Evolutionary conservation across 352 stramenopile species (phyloP).

Genomic region (Hyaloperonospora arabidopsidis): DNA sequence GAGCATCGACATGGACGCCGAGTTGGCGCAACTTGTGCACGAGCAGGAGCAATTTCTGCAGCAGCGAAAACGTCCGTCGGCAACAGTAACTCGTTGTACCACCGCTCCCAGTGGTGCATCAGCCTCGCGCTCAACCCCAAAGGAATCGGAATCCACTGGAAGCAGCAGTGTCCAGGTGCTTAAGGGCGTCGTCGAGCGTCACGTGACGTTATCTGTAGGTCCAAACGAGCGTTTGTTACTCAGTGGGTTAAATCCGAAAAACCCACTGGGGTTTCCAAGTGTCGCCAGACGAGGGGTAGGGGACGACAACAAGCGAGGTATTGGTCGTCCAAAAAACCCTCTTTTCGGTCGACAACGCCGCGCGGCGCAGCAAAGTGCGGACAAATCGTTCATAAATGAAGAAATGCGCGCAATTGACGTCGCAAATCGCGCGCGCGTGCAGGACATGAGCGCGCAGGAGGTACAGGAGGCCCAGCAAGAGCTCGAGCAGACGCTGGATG

Average conservation of each 20-base stretch:
- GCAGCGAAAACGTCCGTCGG: slow-evolving; percentile 45
- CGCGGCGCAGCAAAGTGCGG: slow-evolving; percentile 5
- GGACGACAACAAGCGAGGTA: too few relatives aligned
- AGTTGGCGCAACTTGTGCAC: slow-evolving; percentile 67
- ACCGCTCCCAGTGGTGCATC: slow-evolving; percentile 3
- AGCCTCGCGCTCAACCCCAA: neutral
- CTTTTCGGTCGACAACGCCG: slow-evolving; percentile 58
- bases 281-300: slow-evolving; percentile 32
- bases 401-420: slow-evolving; percentile 52
- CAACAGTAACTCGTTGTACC: slow-evolving; percentile 40
- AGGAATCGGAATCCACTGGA: slow-evolving; percentile 7
- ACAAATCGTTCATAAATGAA: slow-evolving; percentile 15
- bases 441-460: slow-evolving; percentile 58
- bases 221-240: too few relatives aligned
- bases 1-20: slow-evolving; percentile 58
- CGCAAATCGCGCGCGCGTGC: slow-evolving; percentile 43
- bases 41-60: slow-evolving; percentile 77
- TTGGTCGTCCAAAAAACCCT: neutral
- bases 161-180: slow-evolving; percentile 35
- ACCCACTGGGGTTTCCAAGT: slow-evolving; percentile 52
- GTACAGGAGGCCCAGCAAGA: slow-evolving; percentile 68
- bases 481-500: slow-evolving; percentile 50
- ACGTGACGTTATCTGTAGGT: slow-evolving; percentile 31
- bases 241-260: slow-evolving; percentile 5
- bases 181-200: slow-evolving; percentile 55